These are phyloP conservation scores for Keqinozyma sinolaborantium DNA, from an alignment of 1,139 yeast species.

Conservation along the genomic window DNA sequence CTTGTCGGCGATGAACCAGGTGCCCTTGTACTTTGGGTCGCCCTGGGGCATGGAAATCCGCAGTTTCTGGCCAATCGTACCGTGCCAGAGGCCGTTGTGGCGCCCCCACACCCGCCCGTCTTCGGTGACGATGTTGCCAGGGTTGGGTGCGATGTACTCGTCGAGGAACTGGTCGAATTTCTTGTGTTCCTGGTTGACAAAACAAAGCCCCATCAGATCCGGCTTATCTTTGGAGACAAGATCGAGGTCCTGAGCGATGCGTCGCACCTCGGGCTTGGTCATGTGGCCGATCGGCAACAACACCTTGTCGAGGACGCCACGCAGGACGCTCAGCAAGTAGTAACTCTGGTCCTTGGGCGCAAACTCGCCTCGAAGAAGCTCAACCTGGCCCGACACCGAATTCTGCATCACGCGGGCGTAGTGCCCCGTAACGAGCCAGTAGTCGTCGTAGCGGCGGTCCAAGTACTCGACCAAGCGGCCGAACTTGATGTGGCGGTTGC, in stretches of 20 bases:
- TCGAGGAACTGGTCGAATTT: constrained; percentile 71
- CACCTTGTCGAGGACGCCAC: constrained; percentile 41
- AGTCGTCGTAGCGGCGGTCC: constrained; percentile 29
- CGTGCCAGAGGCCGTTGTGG: constrained; percentile 89
- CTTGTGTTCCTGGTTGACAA: constrained; percentile 72
- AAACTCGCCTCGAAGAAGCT: constrained; percentile 59
- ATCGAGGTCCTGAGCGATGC: constrained; percentile 50
- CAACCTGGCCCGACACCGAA: constrained; percentile 25
- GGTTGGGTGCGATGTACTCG: constrained; percentile 68
- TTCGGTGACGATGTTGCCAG: constrained; percentile 74
- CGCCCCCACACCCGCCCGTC: constrained; percentile 76
- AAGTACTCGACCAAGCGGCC: constrained; percentile 68
- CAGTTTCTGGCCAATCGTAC: constrained; percentile 82
- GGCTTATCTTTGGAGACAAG: constrained; percentile 74
- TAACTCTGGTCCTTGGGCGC: constrained; percentile 84
- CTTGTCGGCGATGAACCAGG: constrained; percentile 85
- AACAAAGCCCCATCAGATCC: constrained; percentile 94
- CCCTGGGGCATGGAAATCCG: constrained; percentile 53
- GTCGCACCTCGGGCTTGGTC: constrained; percentile 70
- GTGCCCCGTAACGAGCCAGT: constrained; percentile 97
- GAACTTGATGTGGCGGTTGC: constrained; percentile 83
- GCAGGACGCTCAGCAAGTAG: constrained; percentile 69
- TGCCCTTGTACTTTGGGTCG: constrained; percentile 63
- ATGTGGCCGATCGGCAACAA: constrained; percentile 80
- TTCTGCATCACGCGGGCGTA: constrained; percentile 62